phyloP scores from a whole-genome alignment of 371 early-diverging fungal genomes.

The Lichtheimia ornata region DNA sequence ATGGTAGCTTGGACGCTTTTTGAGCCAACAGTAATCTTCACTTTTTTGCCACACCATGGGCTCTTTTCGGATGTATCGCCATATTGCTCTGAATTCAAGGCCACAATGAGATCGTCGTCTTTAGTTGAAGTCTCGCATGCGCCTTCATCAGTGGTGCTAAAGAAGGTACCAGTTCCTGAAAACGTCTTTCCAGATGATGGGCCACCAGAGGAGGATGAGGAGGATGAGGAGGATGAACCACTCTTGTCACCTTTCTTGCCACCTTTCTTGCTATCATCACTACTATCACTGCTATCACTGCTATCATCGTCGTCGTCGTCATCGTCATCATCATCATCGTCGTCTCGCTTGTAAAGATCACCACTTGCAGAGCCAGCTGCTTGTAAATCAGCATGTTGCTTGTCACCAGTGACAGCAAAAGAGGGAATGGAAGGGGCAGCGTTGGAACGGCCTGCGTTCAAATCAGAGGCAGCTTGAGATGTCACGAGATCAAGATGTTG shows the following conservation, averaged over 20 bases:
- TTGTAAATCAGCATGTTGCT: neutral
- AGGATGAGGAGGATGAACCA: neutral
- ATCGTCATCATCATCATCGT: no score
- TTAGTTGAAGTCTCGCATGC: constrained; percentile 10
- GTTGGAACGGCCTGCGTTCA: neutral
- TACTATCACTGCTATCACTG: neutral
- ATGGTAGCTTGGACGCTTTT: constrained; percentile 26
- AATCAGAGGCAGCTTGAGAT: neutral
- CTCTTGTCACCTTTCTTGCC: neutral
- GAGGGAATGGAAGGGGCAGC: neutral
- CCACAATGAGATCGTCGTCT: constrained; percentile 31
- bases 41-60: constrained; percentile 40
- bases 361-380: no score
- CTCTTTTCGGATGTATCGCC: constrained; percentile 34
- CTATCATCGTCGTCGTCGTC: no score
- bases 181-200: constrained; percentile 29
- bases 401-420: neutral
- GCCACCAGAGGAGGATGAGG: neutral
- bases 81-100: constrained; percentile 30
- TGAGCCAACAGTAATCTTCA: constrained; percentile 39
- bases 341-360: no score
- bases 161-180: constrained; percentile 26
- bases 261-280: neutral
- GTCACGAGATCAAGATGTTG: neutral
- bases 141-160: neutral